Percentiles rank a stretch among this genome's conserved stretches.
phyloP scores from a whole-genome alignment of 2,329 filamentous ascomycete genomes.

The Phoma sp. region DNA sequence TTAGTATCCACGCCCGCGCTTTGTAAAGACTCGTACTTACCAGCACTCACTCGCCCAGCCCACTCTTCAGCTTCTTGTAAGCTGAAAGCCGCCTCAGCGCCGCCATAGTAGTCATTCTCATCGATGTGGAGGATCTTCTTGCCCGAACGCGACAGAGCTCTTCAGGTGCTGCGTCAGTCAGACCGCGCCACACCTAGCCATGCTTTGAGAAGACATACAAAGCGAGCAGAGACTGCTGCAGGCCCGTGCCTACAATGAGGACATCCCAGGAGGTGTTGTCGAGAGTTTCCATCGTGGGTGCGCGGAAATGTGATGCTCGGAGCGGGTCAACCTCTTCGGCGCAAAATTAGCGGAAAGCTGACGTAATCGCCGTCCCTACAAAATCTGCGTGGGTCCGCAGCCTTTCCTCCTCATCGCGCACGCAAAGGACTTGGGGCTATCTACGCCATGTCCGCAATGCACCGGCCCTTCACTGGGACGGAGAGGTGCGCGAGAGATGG shows the following conservation, averaged over 20 bases:
- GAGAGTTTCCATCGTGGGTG: slow-evolving; percentile 55
- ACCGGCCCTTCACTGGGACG: slow-evolving; percentile 54
- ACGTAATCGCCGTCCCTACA: slow-evolving; percentile 29
- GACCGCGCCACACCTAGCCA: slow-evolving; percentile 53
- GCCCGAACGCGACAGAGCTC: slow-evolving; percentile 87
- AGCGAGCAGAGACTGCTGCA: slow-evolving; percentile 61
- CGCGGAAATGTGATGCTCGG: slow-evolving; percentile 24
- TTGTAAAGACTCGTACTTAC: slow-evolving; percentile 26
- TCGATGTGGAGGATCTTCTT: slow-evolving; percentile 94
- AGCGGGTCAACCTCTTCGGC: slow-evolving; percentile 25
- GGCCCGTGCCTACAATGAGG: slow-evolving; percentile 59
- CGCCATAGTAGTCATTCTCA: slow-evolving; percentile 86
- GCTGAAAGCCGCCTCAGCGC: slow-evolving; percentile 82
- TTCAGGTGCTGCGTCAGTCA: slow-evolving; percentile 76
- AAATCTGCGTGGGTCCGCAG: slow-evolving; percentile 28
- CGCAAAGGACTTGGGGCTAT: slow-evolving; percentile 43
- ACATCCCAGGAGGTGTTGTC: slow-evolving; percentile 60
- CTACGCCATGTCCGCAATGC: slow-evolving; percentile 45
- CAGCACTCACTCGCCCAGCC: slow-evolving; percentile 57
- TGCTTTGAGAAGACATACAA: slow-evolving; percentile 51
- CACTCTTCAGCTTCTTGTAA: slow-evolving; percentile 81
- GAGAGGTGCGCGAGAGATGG: slow-evolving; percentile 52
- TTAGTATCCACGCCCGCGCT: slow-evolving; percentile 13
- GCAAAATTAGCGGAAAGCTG: slow-evolving; percentile 33
- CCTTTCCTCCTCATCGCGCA: slow-evolving; percentile 40